Percentiles rank a stretch among this genome's conserved stretches.
These are phyloP conservation scores for Datisca glomerata DNA, from an alignment of 306 rosid genomes.

Conservation along the genomic window DNA sequence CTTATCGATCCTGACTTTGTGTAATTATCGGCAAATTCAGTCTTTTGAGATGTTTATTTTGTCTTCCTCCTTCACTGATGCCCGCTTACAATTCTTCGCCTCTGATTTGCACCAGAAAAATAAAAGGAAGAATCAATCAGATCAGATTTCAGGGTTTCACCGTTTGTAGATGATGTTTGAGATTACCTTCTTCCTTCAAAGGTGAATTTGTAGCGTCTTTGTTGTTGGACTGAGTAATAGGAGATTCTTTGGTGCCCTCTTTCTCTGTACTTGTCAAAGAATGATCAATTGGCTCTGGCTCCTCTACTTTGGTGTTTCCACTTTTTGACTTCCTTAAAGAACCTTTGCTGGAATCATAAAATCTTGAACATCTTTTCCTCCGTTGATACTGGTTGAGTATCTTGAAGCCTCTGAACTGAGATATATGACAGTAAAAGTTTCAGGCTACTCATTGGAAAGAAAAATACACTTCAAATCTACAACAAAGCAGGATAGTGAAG, in stretches of 20 bases:
- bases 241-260: conserved; percentile 19
- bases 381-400: conserved; percentile 19
- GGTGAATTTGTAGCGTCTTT: conserved; percentile 18
- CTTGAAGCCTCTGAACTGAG: conserved; percentile 18
- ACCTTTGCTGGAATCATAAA: conserved; percentile 11
- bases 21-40: background rate
- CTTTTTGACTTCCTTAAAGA: conserved; percentile 11
- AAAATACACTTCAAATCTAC: conserved; percentile 11
- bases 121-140: conserved; percentile 14
- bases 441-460: conserved; percentile 32
- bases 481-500: conserved; percentile 1
- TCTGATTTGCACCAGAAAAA: conserved; percentile 7
- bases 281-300: conserved; percentile 28
- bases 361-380: conserved; percentile 21
- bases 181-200: conserved; percentile 4
- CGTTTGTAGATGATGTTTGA: conserved; percentile 12
- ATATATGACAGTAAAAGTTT: conserved; percentile 21
- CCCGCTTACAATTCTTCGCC: too few species aligned
- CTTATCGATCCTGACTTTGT: background rate
- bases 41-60: background rate
- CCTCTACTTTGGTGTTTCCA: conserved; percentile 28
- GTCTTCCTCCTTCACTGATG: too few species aligned
- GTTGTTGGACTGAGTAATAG: conserved; percentile 22
- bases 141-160: conserved; percentile 8
- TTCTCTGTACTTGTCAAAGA: conserved; percentile 18